Base-by-base conservation (phyloP, 2,329 filamentous ascomycete species). In the Colletotrichum caudatum region DNA sequence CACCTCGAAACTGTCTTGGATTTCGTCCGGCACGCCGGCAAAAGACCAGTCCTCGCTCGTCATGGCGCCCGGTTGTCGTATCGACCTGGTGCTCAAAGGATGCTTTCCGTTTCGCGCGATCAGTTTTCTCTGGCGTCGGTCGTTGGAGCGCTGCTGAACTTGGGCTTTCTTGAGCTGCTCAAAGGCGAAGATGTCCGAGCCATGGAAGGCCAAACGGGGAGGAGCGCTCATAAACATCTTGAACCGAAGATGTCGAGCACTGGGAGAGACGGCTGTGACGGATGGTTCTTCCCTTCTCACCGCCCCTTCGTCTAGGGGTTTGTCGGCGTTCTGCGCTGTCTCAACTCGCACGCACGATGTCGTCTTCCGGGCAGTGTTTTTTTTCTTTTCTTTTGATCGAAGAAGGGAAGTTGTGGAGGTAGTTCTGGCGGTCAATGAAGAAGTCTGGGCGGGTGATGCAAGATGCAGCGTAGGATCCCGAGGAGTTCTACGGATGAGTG, bases 1-100 rank as follows among this genome's bases (percentile, higher is more conserved):
- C 51, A 74, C 72, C 66, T 74, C 72, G 33, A 70, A 74, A 63
- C 41, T 73, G 66, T 74, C 72, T 64, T 73, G 66, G 44, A 73
- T 61, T 7, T 66, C 66, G 20, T 73, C 72, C 20, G 58, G 59
- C 37, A 57, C 33, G 16, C 37, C 53, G 46, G 44, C 33, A 26
- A 69, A 29, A 51, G 46, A 61, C 57, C 66, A 66, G 23, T 66
- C 72, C 35, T 65, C 66, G 48, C 29, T 64, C n/a, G 66, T 5
- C 70, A 73, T 73, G 48, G 23, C 26, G 53, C 41, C 60, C 46
- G n/a, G 37, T 58, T 66, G 63, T 14, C 61, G 69, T 26, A 54
- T 58, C 23, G 54, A 48, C 48, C 63, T 73, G 48, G 44, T 20
- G 46, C 23, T 62, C 41, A 72, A 58, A 56, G 53, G 29, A 51